Conservation (phyloP, 768 basidiomycete species). For the Zangia roseola region DNA sequence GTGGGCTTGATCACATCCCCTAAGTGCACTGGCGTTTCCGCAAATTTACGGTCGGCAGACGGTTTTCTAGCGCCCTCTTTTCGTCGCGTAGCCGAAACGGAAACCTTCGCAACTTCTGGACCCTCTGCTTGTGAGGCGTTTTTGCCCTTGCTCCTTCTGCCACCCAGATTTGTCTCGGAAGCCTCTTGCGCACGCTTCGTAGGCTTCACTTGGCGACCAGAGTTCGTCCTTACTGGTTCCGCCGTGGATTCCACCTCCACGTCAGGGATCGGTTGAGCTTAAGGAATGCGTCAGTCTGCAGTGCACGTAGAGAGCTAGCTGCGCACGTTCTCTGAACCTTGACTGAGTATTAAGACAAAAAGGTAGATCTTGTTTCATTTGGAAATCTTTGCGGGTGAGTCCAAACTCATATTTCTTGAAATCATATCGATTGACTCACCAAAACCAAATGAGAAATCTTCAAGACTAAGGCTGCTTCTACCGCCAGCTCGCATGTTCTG, state of each 20-base stretch:
- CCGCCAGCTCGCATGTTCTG: constrained; percentile 21
- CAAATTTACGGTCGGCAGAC: neutral
- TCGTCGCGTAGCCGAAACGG: neutral
- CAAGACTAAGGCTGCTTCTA: constrained; percentile 15
- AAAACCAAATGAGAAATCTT: constrained; percentile 31
- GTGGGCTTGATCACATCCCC: neutral
- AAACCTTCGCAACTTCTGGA: neutral
- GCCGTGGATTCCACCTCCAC: constrained; percentile 1
- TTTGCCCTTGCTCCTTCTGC: constrained; percentile 3
- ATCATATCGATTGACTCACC: constrained; percentile 16
- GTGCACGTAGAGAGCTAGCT: neutral
- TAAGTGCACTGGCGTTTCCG: neutral
- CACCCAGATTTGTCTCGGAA: neutral
- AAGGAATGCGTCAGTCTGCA: constrained; percentile 3
- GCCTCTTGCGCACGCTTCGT: constrained; percentile 19
- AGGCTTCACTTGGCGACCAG: constrained; percentile 24
- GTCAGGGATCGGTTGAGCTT: constrained; percentile 14
- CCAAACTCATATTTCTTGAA: neutral
- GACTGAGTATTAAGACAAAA: constrained; percentile 27
- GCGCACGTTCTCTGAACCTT: constrained; percentile 26
- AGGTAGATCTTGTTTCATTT: constrained; percentile 32
- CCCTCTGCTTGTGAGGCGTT: neutral
- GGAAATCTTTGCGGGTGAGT: constrained; percentile 20
- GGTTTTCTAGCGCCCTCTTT: neutral
- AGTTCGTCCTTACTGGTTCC: constrained; percentile 19